phyloP scores from a whole-genome alignment of 768 basidiomycete genomes.

The Xerocomus brunneocitrinus region DNA sequence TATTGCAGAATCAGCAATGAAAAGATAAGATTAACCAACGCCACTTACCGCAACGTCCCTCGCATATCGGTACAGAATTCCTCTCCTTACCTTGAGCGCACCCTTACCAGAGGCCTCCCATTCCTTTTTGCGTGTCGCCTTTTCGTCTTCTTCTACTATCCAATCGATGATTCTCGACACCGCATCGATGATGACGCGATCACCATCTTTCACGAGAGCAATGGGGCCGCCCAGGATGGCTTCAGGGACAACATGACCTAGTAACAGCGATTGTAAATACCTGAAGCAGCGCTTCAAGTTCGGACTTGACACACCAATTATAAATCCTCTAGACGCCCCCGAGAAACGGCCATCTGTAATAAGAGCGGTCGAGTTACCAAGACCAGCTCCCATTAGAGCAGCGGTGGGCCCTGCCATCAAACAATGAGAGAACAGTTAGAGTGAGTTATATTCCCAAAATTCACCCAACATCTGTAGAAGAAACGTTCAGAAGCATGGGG shows the following conservation, averaged over 20 bases:
- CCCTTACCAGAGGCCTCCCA: constrained; percentile 70
- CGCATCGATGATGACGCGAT: constrained; percentile 71
- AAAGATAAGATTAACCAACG: constrained; percentile 1
- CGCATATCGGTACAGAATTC: constrained; percentile 76
- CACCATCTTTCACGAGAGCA: constrained; percentile 81
- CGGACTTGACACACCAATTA: constrained; percentile 40
- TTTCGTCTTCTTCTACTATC: constrained; percentile 65
- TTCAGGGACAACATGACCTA: constrained; percentile 60
- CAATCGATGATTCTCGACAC: constrained; percentile 63
- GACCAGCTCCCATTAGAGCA: constrained; percentile 79
- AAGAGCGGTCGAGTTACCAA: constrained; percentile 71
- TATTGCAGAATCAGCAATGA: constrained; percentile 27
- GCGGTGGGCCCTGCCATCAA: constrained; percentile 60
- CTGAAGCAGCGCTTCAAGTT: constrained; percentile 15
- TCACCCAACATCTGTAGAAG: constrained; percentile 42
- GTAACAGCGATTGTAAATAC: constrained; percentile 33
- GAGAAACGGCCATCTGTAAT: constrained; percentile 91
- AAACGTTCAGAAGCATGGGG: background rate
- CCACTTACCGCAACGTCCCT: constrained; percentile 79
- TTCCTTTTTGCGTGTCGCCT: constrained; percentile 51
- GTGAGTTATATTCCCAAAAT: background rate
- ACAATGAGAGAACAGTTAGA: constrained; percentile 1
- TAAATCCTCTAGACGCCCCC: constrained; percentile 69
- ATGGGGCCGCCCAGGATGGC: constrained; percentile 83
- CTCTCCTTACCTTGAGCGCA: constrained; percentile 64